Evolutionary conservation across 805 yeast species (phyloP).

Genomic region (Saccharomycopsis capsularis): DNA sequence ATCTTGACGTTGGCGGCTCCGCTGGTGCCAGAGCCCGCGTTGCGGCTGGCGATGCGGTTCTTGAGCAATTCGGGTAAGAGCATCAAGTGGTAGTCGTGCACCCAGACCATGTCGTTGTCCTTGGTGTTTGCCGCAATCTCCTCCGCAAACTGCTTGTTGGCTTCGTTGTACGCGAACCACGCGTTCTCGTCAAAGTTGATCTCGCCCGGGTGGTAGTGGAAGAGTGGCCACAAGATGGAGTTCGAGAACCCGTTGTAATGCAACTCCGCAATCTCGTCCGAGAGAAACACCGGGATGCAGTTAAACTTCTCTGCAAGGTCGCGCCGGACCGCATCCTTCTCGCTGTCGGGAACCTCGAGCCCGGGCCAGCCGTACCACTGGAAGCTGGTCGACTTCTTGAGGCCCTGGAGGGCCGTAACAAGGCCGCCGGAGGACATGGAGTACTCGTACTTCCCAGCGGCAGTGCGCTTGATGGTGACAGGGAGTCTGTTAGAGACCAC

Average conservation of each 20-base stretch:
- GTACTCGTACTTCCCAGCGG: slow-evolving; percentile 64
- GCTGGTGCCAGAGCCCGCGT: too few relatives aligned
- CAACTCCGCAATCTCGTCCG: slow-evolving; percentile 86
- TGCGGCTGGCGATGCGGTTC: slow-evolving; percentile 43
- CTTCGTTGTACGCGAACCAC: slow-evolving; percentile 96
- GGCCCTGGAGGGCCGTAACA: slow-evolving; percentile 90
- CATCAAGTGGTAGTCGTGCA: slow-evolving; percentile 97
- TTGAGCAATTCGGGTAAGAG: slow-evolving; percentile 83
- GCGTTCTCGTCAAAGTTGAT: slow-evolving; percentile 96
- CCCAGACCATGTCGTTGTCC: slow-evolving; percentile 91
- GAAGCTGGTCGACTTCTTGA: slow-evolving; percentile 73
- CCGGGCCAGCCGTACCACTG: slow-evolving; percentile 99
- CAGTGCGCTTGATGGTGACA: slow-evolving; percentile 71
- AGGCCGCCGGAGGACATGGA: slow-evolving; percentile 96
- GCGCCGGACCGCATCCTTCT: slow-evolving; percentile 56
- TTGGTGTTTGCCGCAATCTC: slow-evolving; percentile 61
- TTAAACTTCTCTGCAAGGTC: slow-evolving; percentile 74
- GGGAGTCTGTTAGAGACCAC: slow-evolving; percentile 95
- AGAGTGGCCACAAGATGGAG: slow-evolving; percentile 94
- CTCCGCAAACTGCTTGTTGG: slow-evolving; percentile 75
- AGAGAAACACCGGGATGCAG: slow-evolving; percentile 82
- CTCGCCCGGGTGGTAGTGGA: slow-evolving; percentile 98
- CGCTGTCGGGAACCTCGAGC: slow-evolving; percentile 72
- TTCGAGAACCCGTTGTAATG: slow-evolving; percentile 96
- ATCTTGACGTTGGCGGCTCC: slow-evolving; percentile 57